phyloP scores from a whole-genome alignment of 768 basidiomycete species.

The Paxillus involutus region DNA sequence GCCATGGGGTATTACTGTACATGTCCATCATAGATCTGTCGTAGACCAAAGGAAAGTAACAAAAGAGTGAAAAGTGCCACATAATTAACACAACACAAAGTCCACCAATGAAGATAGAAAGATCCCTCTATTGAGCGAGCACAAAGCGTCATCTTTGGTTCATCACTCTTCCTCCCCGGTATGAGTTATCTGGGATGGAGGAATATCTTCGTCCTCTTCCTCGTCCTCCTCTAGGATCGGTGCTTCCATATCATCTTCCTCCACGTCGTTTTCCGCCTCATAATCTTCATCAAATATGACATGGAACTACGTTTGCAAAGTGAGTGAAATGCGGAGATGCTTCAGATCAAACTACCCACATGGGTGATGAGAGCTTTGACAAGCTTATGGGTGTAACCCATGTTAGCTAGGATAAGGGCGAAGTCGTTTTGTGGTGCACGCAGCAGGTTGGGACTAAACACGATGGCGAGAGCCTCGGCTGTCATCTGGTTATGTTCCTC shows the following conservation, averaged over 20 bases:
- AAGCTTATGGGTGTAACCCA: slow-evolving; percentile 76
- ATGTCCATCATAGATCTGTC: slow-evolving; percentile 34
- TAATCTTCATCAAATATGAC: slow-evolving; percentile 76
- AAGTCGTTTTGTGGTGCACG: slow-evolving; percentile 80
- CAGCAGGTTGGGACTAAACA: slow-evolving; percentile 80
- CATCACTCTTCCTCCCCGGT: slow-evolving; percentile 22
- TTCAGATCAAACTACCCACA: slow-evolving; percentile 42
- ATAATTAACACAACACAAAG: slow-evolving; percentile 25
- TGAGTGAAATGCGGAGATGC: background rate
- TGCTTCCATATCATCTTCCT: slow-evolving; percentile 65
- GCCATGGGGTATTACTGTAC: slow-evolving; percentile 17
- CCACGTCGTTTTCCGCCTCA: slow-evolving; percentile 50
- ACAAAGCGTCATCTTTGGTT: slow-evolving; percentile 7
- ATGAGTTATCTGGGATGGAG: slow-evolving; percentile 25
- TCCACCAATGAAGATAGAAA: slow-evolving; percentile 14
- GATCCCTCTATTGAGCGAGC: slow-evolving; percentile 5
- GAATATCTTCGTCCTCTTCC: slow-evolving; percentile 46
- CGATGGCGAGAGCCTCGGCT: slow-evolving; percentile 79
- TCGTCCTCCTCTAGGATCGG: slow-evolving; percentile 71
- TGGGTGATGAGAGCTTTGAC: slow-evolving; percentile 76
- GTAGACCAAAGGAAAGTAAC: slow-evolving; percentile 4
- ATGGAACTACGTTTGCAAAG: slow-evolving; percentile 44
- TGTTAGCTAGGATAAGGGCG: slow-evolving; percentile 74
- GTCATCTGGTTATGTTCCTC: slow-evolving; percentile 92
- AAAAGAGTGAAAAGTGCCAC: slow-evolving; percentile 4